Evolutionary conservation across 495 filamentous ascomycete genomes (phyloP), one percentile per base, ranked within the genome.

Genomic region (Parathielavia hyrcaniae): DNA sequence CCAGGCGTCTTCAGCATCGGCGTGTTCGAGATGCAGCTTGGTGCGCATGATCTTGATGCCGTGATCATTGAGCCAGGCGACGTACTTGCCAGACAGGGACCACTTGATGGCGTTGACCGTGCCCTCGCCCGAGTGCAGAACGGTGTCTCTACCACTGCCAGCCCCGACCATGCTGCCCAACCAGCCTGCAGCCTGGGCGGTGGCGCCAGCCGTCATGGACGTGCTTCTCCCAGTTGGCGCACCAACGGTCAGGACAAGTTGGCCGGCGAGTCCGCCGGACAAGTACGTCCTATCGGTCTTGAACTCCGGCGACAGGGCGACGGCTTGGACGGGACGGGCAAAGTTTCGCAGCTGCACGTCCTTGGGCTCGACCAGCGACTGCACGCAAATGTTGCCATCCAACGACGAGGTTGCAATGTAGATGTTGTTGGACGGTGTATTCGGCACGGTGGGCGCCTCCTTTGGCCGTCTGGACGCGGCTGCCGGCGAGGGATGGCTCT

Each of bases 31-130:
- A 55, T 90, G 81, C 23, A 96, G 70, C 66, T 91, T 91, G 5
- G 88, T 89, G 45, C 93, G 81, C 93, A 98, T 97, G 49, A 98
- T 90, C 69, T 96, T 96, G 65, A 96, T 91, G 1, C 93, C 93
- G 63, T 92, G 86, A 70, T 98, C 93, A 64, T 96, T 97, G 22
- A 93, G 78, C 93, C 93, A 98, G 0, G 82, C 87, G 3, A 97
- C 87, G 68, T 88, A 97, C 74, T 86, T 88, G 1, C 93, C 92
- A 1, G 90, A 90, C 54, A 89, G 67, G 0, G 90, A 96, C 90
- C 91, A 98, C 68, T 91, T 88, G 58, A 98, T 90, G 7, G 87
- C 87, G 62, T 83, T 88, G 58, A 98, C 95, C 9, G 83, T 81
- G 8, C 93, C 93, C 72, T 98, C 95, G 4, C 93, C 93, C 32